A percentile compares a stretch with the other conserved stretches of the same genome.
Evolutionary conservation across 108 stramenopile genomes (phyloP).

Genomic region (Parietichytrium sp.): DNA sequence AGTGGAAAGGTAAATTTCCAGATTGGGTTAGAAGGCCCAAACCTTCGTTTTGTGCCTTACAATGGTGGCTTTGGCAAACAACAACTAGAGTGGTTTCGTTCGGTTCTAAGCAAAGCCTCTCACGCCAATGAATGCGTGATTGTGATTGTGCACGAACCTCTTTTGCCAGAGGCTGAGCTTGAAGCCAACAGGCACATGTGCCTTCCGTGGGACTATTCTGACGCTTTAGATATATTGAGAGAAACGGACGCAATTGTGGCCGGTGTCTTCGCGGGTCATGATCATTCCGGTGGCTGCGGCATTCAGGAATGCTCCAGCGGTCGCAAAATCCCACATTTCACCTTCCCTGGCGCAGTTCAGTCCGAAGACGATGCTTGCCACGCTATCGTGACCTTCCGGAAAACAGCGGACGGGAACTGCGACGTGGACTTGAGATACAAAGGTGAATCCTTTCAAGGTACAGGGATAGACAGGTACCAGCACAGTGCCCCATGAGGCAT

Average conservation of each 20-base stretch:
- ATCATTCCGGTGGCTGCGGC: background rate
- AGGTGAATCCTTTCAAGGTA: too few relatives aligned
- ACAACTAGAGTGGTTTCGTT: background rate
- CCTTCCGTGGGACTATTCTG: conserved; percentile 32
- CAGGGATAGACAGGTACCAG: too few relatives aligned
- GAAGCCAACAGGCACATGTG: background rate
- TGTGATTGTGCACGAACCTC: background rate
- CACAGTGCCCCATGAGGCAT: too few relatives aligned
- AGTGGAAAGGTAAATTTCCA: background rate
- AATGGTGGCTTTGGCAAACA: background rate
- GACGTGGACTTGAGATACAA: too few relatives aligned
- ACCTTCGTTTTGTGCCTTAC: background rate
- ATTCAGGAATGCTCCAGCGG: background rate
- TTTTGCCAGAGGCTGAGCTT: background rate
- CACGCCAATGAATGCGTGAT: background rate
- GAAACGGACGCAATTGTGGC: background rate
- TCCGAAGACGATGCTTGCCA: background rate
- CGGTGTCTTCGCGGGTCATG: background rate
- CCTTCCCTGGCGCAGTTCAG: background rate
- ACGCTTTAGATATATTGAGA: background rate
- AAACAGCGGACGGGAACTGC: too few relatives aligned
- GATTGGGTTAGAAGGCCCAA: background rate
- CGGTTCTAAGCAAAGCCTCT: background rate
- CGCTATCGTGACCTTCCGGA: too few relatives aligned
- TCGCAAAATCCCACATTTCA: background rate